phyloP scores from a whole-genome alignment of 352 stramenopile species.

The Lagenidium giganteum region DNA sequence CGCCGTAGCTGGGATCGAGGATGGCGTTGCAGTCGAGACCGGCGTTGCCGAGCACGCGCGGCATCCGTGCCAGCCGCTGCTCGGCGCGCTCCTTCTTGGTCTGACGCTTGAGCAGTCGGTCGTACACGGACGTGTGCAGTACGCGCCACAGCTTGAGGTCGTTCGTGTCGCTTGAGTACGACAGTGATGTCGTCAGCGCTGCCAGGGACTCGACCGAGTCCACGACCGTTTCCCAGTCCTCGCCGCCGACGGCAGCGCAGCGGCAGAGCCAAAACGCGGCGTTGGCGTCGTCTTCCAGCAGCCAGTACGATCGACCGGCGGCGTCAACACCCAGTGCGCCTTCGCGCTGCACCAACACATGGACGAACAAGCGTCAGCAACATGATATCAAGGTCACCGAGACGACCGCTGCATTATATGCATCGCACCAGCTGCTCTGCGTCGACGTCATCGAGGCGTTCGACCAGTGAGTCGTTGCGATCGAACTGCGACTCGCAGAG shows the following conservation, averaged over 20 bases:
- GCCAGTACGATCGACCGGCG: conserved; percentile 43
- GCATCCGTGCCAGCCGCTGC: conserved; percentile 34
- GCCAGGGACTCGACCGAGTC: conserved; percentile 48
- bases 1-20: conserved; percentile 20
- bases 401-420: neutral
- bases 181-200: conserved; percentile 39
- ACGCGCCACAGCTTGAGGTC: conserved; percentile 57
- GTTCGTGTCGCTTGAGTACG: conserved; percentile 33
- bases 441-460: conserved; percentile 51
- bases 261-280: conserved; percentile 58
- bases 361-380: neutral
- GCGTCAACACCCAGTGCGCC: conserved; percentile 37
- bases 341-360: conserved; percentile 29
- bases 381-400: neutral
- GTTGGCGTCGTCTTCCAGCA: conserved; percentile 61
- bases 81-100: conserved; percentile 39
- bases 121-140: conserved; percentile 31
- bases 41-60: conserved; percentile 26
- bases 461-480: conserved; percentile 46
- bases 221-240: conserved; percentile 56
- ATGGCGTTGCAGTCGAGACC: conserved; percentile 23
- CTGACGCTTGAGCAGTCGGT: conserved; percentile 39
- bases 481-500: conserved; percentile 66
- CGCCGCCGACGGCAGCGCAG: conserved; percentile 25
- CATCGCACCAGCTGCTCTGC: conserved; percentile 33